phyloP scores from a whole-genome alignment of 768 basidiomycete species.

The Ramaria rubella region DNA sequence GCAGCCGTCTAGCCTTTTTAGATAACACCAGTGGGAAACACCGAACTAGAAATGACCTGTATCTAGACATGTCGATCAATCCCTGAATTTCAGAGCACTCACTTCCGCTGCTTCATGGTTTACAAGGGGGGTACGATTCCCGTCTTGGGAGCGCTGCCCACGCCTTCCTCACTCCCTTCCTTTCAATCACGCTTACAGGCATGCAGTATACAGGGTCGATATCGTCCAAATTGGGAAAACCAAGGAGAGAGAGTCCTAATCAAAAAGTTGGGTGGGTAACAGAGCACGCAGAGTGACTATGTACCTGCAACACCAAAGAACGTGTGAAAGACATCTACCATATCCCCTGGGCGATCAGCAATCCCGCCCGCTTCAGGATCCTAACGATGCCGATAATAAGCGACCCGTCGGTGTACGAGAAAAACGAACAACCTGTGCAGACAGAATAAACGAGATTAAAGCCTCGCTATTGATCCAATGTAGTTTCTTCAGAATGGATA shows the following conservation, averaged over 20 bases:
- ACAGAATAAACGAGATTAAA: slow-evolving; percentile 75
- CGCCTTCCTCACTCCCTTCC: slow-evolving; percentile 58
- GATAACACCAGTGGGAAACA: too few species aligned
- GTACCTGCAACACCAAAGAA: slow-evolving; percentile 88
- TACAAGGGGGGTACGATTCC: too few species aligned
- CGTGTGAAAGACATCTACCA: slow-evolving; percentile 98
- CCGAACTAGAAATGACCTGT: too few species aligned
- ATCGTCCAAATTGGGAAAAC: slow-evolving; percentile 77
- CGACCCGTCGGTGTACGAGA: not conserved
- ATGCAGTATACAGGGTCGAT: slow-evolving; percentile 96
- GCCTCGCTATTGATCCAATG: slow-evolving; percentile 85
- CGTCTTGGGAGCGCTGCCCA: slow-evolving; percentile 46
- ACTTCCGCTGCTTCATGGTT: too few species aligned
- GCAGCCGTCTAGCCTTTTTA: too few species aligned
- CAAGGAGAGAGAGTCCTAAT: slow-evolving; percentile 77
- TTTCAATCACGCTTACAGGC: slow-evolving; percentile 72
- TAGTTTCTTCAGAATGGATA: slow-evolving; percentile 78
- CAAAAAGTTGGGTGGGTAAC: not conserved
- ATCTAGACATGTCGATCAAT: too few species aligned
- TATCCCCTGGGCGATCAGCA: slow-evolving; percentile 87
- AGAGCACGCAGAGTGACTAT: too few species aligned
- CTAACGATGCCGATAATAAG: slow-evolving; percentile 29
- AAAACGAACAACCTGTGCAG: slow-evolving; percentile 58
- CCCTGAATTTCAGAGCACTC: too few species aligned
- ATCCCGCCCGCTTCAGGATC: slow-evolving; percentile 90